phyloP scores from a whole-genome alignment of 441 rosid species.

The Dalechampia spathulata region DNA sequence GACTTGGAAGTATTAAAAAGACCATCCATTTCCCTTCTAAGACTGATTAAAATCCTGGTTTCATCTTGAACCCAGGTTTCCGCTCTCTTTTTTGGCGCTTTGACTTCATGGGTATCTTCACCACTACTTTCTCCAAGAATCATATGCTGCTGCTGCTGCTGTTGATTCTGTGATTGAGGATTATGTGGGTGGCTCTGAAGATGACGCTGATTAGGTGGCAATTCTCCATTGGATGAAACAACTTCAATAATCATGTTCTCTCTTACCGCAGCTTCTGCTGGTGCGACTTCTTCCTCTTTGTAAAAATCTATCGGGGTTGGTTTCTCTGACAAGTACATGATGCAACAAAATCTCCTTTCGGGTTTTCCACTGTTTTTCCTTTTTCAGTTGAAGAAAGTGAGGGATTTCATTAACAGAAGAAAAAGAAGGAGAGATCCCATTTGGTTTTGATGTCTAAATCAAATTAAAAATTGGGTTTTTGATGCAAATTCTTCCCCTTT shows the following conservation, averaged over 20 bases:
- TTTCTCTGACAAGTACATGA: conserved; percentile 79
- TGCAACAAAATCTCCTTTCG: neutral
- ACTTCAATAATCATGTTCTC: conserved; percentile 92
- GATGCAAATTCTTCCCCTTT: too few relatives aligned
- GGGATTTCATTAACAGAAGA: conserved; percentile 7
- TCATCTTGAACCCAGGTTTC: conserved; percentile 99
- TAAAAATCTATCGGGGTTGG: conserved; percentile 65
- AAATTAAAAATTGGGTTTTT: neutral
- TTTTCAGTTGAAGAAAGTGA: conserved; percentile 13
- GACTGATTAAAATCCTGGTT: conserved; percentile 62
- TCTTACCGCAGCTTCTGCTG: conserved; percentile 26
- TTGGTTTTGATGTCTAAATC: neutral
- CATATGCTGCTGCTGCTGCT: conserved; percentile 47
- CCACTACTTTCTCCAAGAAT: conserved; percentile 70
- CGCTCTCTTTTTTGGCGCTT: conserved; percentile 89
- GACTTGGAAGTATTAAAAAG: conserved; percentile 92
- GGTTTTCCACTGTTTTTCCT: too few relatives aligned
- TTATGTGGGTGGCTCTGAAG: conserved; percentile 17
- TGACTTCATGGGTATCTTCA: conserved; percentile 68
- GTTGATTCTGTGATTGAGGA: conserved; percentile 21
- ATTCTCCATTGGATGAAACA: conserved; percentile 46
- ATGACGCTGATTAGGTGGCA: conserved; percentile 40
- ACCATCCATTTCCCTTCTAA: conserved; percentile 77
- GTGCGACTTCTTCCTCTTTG: conserved; percentile 48
- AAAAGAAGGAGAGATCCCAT: neutral